Evolutionary conservation across 1,284 basidiomycete species (phyloP), one percentile per base, ranked within the genome.

Genomic region (Cystobasidium slooffiae): DNA sequence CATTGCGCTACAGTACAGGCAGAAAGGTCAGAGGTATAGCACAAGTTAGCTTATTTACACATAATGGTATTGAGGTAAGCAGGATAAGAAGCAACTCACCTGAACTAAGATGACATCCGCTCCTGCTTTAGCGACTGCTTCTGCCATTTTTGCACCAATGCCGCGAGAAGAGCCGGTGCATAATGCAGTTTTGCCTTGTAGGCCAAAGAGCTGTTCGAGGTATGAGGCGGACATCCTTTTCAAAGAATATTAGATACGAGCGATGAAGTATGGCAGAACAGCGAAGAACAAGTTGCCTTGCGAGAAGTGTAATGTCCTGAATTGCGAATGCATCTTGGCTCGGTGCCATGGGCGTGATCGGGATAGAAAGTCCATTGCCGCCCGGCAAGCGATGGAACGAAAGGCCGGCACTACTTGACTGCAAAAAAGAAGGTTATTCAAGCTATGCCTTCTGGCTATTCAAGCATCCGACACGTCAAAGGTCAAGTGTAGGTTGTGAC

Each of bases 71-170:
- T n/a, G 59, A 41, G 37, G n/a, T 62, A 10, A n/a, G 9, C 18
- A 39, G 22, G 31, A 9, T 12, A 37, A n/a, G 12, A 8, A n/a
- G 12, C n/a, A 31, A 24, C 78, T 77, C 20, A 79, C 79, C 55
- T 82, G 80, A 8, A 80, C 88, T 76, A 96, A 87, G 81, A 92
- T 90, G 79, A 97, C 84, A 74, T 88, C 75, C 16, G 94, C 93
- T 24, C 94, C 94, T 12, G 85, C 85, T 78, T 85, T 83, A 37
- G 85, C 83, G 9, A 86, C 82, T 0, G 85, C 84, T 24, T 86
- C 76, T 39, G 85, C 84, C 77, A 81, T 81, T 16, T 79, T 79
- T 62, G 79, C 77, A 20, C 81, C 81, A 52, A 81, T 81, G 52
- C 72, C 75, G 22, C 75, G 51, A 61, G 73, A 78, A 41, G 75